These are phyloP conservation scores for Crucibulum laeve DNA, from an alignment of 768 basidiomycete genomes.

Conservation along the genomic window DNA sequence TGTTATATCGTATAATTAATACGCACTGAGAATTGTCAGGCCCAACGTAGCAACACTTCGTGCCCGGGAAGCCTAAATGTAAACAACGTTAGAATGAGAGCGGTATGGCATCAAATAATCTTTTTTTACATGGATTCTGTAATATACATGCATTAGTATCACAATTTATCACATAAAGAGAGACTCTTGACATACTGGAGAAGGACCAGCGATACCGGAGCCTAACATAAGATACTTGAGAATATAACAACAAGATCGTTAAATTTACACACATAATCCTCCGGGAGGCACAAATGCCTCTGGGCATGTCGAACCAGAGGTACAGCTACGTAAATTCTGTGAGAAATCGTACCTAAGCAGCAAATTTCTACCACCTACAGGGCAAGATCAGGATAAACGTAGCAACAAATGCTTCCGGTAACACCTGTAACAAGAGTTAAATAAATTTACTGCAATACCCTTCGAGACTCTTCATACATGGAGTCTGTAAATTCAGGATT, in stretches of 20 bases:
- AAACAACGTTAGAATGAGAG: slow-evolving; percentile 1
- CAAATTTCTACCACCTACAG: slow-evolving; percentile 7
- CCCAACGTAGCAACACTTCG: slow-evolving; percentile 16
- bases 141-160: too few relatives aligned
- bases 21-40: slow-evolving; percentile 16
- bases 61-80: slow-evolving; percentile 14
- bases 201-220: slow-evolving; percentile 11
- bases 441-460: background rate
- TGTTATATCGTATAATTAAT: background rate
- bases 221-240: slow-evolving; percentile 2
- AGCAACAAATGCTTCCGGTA: slow-evolving; percentile 13
- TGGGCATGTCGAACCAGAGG: slow-evolving; percentile 10
- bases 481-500: too few relatives aligned
- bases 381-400: slow-evolving; percentile 8
- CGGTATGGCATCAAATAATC: too few relatives aligned
- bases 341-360: background rate
- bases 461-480: background rate
- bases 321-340: slow-evolving; percentile 6
- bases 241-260: background rate
- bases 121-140: too few relatives aligned
- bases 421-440: slow-evolving; percentile 6
- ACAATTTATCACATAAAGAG: too few relatives aligned
- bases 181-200: slow-evolving; percentile 5
- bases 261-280: slow-evolving; percentile 9
- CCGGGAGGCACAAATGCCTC: slow-evolving; percentile 10